Percentiles rank a stretch among this genome's conserved stretches.
Conservation (phyloP, 805 yeast genomes). For the Lachancea mirantina region DNA sequence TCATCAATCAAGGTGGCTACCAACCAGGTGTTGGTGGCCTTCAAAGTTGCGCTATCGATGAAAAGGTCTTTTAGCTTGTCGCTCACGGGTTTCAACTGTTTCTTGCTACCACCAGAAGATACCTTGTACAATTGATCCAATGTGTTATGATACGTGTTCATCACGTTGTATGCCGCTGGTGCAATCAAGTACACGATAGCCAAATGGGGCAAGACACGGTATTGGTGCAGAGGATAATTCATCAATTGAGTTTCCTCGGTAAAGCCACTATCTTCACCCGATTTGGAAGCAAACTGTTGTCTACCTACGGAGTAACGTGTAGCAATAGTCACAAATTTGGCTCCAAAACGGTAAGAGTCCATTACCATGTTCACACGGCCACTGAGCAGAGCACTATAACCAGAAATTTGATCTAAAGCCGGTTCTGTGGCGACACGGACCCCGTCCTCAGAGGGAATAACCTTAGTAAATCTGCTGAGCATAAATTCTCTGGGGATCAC, state of each 20-base stretch:
- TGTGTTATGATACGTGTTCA: constrained; percentile 43
- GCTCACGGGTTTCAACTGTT: constrained; percentile 39
- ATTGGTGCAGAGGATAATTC: constrained; percentile 85
- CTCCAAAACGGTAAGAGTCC: constrained; percentile 76
- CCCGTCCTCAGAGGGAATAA: constrained; percentile 63
- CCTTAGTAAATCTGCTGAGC: constrained; percentile 73
- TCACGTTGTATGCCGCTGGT: constrained; percentile 59
- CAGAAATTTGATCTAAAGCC: constrained; percentile 78
- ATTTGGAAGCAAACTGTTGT: constrained; percentile 58
- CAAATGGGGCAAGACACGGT: constrained; percentile 76
- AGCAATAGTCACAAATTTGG: constrained; percentile 77
- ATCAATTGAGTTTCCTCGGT: constrained; percentile 55
- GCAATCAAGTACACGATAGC: constrained; percentile 73
- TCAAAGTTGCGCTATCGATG: constrained; percentile 78
- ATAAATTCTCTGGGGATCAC: constrained; percentile 76
- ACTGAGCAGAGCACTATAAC: constrained; percentile 74
- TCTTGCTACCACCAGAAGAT: constrained; percentile 39
- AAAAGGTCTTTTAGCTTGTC: constrained; percentile 65
- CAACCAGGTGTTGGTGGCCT: constrained; percentile 86
- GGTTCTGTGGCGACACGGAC: constrained; percentile 37
- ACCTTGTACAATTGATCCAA: constrained; percentile 49
- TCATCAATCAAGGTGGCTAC: constrained; percentile 76
- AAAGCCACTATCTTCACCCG: constrained; percentile 28
- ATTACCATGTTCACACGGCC: constrained; percentile 88
- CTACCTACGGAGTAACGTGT: constrained; percentile 84